Percentiles rank a stretch among this genome's conserved stretches.
phyloP scores from a whole-genome alignment of 2,329 filamentous ascomycete genomes.

The Colletotrichum salicis region DNA sequence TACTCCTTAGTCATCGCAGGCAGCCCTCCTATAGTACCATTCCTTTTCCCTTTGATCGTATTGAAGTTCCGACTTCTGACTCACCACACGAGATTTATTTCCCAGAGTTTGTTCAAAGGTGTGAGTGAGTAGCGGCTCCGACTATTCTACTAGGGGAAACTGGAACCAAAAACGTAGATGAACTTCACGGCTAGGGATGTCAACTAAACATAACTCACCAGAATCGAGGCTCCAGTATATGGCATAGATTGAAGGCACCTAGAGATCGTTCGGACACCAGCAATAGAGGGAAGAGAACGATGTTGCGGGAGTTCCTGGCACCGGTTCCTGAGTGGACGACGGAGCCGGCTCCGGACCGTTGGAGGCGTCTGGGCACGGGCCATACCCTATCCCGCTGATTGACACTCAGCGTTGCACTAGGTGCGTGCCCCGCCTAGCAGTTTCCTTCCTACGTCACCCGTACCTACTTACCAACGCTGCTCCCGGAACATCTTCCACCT shows the following conservation, averaged over 20 bases:
- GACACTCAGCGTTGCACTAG: background rate
- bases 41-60: no score
- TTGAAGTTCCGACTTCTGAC: background rate
- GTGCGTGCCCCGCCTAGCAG: slow-evolving; percentile 7
- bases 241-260: no score
- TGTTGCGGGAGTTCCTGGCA: background rate
- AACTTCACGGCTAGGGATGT: no score
- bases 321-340: background rate
- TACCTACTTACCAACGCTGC: background rate
- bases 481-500: background rate
- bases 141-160: no score
- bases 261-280: background rate
- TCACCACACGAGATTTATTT: background rate
- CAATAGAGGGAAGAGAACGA: background rate
- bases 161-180: no score
- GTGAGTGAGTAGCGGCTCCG: no score
- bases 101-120: no score
- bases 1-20: background rate
- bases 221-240: no score
- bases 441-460: slow-evolving; percentile 22
- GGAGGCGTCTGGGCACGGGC: background rate
- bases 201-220: no score
- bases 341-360: background rate
- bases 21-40: background rate
- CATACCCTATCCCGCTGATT: background rate